Percentiles rank a stretch among this genome's conserved stretches.
Conservation (phyloP, 1,139 yeast species). For the Suhomyces guaymorum region DNA sequence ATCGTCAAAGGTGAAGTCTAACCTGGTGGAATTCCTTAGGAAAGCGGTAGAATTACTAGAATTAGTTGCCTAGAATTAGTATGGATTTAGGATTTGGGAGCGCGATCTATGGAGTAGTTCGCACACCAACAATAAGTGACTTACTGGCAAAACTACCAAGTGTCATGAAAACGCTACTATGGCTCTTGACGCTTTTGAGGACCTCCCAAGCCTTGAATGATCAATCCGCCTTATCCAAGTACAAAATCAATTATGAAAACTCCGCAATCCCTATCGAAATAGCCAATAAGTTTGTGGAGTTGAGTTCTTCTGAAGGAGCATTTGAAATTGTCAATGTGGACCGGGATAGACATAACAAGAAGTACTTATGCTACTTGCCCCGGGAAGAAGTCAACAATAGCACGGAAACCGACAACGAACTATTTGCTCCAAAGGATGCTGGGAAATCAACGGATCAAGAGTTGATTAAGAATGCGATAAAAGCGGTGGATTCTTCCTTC, state of each 20-base stretch:
- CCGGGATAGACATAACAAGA: constrained; percentile 1
- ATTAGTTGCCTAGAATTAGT: too few species aligned
- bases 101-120: constrained; percentile 7
- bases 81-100: too few species aligned
- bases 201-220: constrained; percentile 3
- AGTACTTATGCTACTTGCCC: constrained; percentile 18
- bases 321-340: constrained; percentile 15
- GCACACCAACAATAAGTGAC: constrained; percentile 2
- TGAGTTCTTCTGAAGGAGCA: constrained; percentile 7
- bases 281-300: constrained; percentile 8
- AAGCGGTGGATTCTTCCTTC: constrained; percentile 24
- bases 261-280: constrained; percentile 13
- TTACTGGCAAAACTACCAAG: neutral
- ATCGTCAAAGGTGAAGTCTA: too few species aligned
- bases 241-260: constrained; percentile 13
- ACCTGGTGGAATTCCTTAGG: too few species aligned
- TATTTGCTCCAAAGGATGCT: constrained; percentile 1
- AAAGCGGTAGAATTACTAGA: too few species aligned
- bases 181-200: constrained; percentile 1
- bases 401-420: neutral
- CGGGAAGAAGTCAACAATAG: constrained; percentile 1
- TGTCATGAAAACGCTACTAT: constrained; percentile 3
- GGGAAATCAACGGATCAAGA: constrained; percentile 13
- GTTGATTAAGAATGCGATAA: constrained; percentile 26
- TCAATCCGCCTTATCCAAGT: constrained; percentile 10